Evolutionary conservation across 225 moss, liverwort and hornwort genomes (phyloP).

Genomic region (Sphagnum tenellum): DNA sequence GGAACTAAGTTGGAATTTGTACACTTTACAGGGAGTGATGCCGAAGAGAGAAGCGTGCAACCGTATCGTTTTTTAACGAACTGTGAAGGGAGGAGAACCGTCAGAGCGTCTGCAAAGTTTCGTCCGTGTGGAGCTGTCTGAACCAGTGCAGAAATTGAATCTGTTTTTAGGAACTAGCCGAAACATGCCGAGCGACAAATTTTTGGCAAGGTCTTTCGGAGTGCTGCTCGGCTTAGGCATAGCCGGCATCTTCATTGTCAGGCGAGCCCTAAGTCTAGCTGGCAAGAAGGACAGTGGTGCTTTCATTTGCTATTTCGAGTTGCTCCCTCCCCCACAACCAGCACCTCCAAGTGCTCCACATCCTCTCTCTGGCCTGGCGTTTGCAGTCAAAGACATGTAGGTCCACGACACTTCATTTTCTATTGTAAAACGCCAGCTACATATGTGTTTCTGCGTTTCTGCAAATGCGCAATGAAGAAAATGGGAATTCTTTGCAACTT

Average conservation of each 20-base stretch:
- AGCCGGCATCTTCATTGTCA: slow-evolving; percentile 66
- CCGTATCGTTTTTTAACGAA: too few species aligned
- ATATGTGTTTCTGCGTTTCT: too few species aligned
- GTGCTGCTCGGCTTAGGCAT: slow-evolving; percentile 81
- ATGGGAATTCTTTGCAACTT: too few species aligned
- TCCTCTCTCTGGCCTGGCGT: slow-evolving; percentile 61
- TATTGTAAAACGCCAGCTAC: too few species aligned
- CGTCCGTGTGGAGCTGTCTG: slow-evolving; percentile 36
- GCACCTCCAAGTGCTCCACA: slow-evolving; percentile 68
- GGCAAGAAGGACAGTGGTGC: slow-evolving; percentile 71
- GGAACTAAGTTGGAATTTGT: too few species aligned
- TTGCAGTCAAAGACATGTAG: slow-evolving; percentile 93
- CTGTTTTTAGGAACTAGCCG: slow-evolving; percentile 19
- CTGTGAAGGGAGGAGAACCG: too few species aligned
- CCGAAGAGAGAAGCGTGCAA: too few species aligned
- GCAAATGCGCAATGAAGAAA: too few species aligned
- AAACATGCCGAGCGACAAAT: slow-evolving; percentile 33
- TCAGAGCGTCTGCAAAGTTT: too few species aligned
- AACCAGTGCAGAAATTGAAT: slow-evolving; percentile 12
- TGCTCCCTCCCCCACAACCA: slow-evolving; percentile 69
- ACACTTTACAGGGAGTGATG: too few species aligned
- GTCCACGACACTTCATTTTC: slow-evolving; percentile 1
- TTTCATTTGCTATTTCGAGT: slow-evolving; percentile 83
- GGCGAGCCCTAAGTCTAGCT: slow-evolving; percentile 45
- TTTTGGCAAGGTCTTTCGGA: slow-evolving; percentile 60